phyloP scores from a whole-genome alignment of 345 rosid genomes.

The Aquilaria malaccensis region DNA sequence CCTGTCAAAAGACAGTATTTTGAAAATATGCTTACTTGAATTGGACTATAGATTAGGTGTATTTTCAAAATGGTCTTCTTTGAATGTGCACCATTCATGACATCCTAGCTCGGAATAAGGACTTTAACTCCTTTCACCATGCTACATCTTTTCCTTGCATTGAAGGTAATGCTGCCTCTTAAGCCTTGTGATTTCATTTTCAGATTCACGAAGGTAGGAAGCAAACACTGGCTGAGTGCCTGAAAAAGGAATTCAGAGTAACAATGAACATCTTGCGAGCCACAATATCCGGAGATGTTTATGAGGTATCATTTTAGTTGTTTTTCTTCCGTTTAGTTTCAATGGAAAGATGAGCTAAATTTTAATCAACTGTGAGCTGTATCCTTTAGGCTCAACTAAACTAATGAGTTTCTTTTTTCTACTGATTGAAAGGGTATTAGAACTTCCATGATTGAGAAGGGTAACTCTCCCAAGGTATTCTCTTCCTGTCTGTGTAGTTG shows the following conservation, averaged over 20 bases:
- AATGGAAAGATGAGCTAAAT: neutral
- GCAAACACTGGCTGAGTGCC: slow-evolving; percentile 55
- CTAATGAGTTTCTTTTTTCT: slow-evolving; percentile 4
- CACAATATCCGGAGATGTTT: slow-evolving; percentile 62
- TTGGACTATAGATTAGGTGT: too few relatives aligned
- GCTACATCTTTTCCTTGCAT: too few relatives aligned
- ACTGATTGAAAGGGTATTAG: slow-evolving; percentile 63
- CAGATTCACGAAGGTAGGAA: slow-evolving; percentile 90
- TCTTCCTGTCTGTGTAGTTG: neutral
- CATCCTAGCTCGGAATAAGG: too few relatives aligned
- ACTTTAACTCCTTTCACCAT: too few relatives aligned
- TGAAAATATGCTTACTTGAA: too few relatives aligned
- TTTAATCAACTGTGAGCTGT: neutral
- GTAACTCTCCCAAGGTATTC: slow-evolving; percentile 82
- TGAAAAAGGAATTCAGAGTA: slow-evolving; percentile 80
- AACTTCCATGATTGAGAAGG: slow-evolving; percentile 86
- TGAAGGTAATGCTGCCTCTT: neutral
- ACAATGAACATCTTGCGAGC: slow-evolving; percentile 60
- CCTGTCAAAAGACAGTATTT: too few relatives aligned
- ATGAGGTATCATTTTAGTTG: slow-evolving; percentile 47
- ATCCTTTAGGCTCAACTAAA: slow-evolving; percentile 1
- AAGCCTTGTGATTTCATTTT: neutral
- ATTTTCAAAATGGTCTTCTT: too few relatives aligned
- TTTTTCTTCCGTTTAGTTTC: neutral
- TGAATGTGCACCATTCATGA: too few relatives aligned